Base-by-base conservation (phyloP, 495 filamentous ascomycete species). In the Annulohypoxylon nitens region DNA sequence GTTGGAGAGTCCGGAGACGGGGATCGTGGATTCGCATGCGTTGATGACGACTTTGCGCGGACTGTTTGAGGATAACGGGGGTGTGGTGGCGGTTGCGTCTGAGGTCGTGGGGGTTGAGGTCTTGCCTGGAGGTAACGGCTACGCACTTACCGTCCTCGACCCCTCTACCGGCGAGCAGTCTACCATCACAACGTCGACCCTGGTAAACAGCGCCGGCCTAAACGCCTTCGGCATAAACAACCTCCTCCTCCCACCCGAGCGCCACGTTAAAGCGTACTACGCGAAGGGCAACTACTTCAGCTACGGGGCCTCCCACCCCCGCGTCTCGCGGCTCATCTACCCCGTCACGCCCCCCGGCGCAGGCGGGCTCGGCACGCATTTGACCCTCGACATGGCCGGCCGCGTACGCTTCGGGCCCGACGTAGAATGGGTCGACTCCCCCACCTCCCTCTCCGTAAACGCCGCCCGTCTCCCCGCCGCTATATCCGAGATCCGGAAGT, bases 261-360 rank as follows among this genome's bases (percentile, higher is more conserved):
- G 88, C 0, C 89, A 90, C 58, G 79, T 83, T 14, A 87, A 80
- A 11, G 87, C 93, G 3, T 91, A 88, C 80, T 99, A 92, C 81
- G 96, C 95, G 30, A 99, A 98, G 83, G 96, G 96, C 0, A 94
- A 93, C 10, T 99, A 99, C 83, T 98, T 95, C 83, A 93, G 92
- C 36, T 97, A 97, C 82, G 79, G 86, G 2, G 81, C 88, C 0
- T 87, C 90, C 3, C 74, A 70, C 0, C 95, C 93, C 4, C 84
- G 82, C 12, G 91, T 97, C 1, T 82, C 78, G 7, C 95, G 92
- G 0, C 88, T 98, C 2, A 82, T 99, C 20, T 99, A 99, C 77
- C 96, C 96, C 1, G 93, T 90, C 0, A 93, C 94, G 0, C 79
- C 91, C 8, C 91, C 93, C 0, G 94, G 95, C 11, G 87, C 90